Percentiles rank a stretch among this genome's conserved stretches.
Evolutionary conservation across 2,329 filamentous ascomycete genomes (phyloP).

Genomic region (Fonsecaea multimorphosa): DNA sequence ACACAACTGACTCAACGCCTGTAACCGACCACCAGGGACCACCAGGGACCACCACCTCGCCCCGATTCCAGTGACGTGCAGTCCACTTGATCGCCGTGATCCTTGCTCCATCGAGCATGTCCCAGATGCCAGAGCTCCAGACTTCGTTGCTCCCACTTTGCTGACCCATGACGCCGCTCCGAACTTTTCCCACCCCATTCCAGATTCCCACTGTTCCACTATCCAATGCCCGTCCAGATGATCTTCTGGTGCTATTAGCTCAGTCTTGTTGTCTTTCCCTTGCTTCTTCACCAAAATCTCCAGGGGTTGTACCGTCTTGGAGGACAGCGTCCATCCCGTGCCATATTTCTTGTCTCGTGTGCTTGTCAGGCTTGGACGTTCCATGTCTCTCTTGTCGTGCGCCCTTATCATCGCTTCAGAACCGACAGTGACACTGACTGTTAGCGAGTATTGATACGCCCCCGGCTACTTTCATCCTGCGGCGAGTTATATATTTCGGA

Average conservation of each 20-base stretch:
- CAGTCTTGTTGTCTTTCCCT: slow-evolving; percentile 5
- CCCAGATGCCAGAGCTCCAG: slow-evolving; percentile 24
- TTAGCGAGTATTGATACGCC: background rate
- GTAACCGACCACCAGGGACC: too few species aligned
- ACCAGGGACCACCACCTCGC: background rate
- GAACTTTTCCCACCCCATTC: slow-evolving; percentile 18
- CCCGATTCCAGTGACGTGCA: slow-evolving; percentile 20
- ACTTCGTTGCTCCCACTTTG: slow-evolving; percentile 10
- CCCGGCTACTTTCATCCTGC: background rate
- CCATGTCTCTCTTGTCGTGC: background rate
- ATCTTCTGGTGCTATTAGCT: background rate
- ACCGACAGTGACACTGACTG: background rate
- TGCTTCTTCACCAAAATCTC: background rate
- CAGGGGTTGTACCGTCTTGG: background rate
- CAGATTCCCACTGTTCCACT: slow-evolving; percentile 11
- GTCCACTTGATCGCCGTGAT: slow-evolving; percentile 35
- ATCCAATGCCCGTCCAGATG: background rate
- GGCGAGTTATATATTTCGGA: background rate
- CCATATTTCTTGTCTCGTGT: slow-evolving; percentile 2
- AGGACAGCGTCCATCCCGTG: background rate
- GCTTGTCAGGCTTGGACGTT: background rate
- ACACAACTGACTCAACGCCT: background rate
- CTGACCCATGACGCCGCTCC: slow-evolving; percentile 29
- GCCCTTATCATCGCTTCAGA: slow-evolving; percentile 3
- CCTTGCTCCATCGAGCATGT: slow-evolving; percentile 22